A percentile compares a stretch with the other conserved stretches of the same genome.
Conservation (phyloP, 768 basidiomycete species). For the Xerocomellus intermedius region DNA sequence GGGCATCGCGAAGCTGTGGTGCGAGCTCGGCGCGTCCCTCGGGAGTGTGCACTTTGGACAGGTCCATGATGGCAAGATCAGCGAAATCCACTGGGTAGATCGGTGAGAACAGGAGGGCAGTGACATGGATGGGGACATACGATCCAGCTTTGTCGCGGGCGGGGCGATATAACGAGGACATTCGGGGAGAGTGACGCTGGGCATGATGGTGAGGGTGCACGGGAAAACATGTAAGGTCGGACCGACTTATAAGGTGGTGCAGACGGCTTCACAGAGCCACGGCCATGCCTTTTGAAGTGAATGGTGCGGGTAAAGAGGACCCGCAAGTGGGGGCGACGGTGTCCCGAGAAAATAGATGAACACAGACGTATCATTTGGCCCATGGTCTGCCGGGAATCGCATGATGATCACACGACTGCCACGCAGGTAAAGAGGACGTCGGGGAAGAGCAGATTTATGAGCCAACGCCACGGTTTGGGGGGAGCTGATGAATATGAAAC, state of each 20-base stretch:
- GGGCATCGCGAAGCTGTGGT: slow-evolving; percentile 43
- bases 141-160: slow-evolving; percentile 31
- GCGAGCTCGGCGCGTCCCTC: slow-evolving; percentile 44
- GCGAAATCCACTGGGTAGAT: slow-evolving; percentile 45
- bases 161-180: slow-evolving; percentile 36
- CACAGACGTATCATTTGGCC: no score
- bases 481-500: no score
- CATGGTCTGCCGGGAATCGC: no score
- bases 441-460: no score
- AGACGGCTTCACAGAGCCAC: neutral
- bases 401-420: no score
- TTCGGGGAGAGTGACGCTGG: slow-evolving; percentile 29
- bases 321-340: no score
- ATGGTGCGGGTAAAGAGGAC: neutral
- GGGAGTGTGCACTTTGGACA: slow-evolving; percentile 40
- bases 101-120: slow-evolving; percentile 7
- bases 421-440: no score
- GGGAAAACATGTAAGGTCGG: no score
- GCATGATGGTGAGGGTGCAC: slow-evolving; percentile 22
- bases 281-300: neutral
- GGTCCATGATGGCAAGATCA: slow-evolving; percentile 51
- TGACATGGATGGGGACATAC: slow-evolving; percentile 24
- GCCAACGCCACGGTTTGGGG: no score
- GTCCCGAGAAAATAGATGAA: neutral
- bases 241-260: neutral